Conservation (phyloP, 805 yeast genomes). For the Myxozyma vanderwaltii region DNA sequence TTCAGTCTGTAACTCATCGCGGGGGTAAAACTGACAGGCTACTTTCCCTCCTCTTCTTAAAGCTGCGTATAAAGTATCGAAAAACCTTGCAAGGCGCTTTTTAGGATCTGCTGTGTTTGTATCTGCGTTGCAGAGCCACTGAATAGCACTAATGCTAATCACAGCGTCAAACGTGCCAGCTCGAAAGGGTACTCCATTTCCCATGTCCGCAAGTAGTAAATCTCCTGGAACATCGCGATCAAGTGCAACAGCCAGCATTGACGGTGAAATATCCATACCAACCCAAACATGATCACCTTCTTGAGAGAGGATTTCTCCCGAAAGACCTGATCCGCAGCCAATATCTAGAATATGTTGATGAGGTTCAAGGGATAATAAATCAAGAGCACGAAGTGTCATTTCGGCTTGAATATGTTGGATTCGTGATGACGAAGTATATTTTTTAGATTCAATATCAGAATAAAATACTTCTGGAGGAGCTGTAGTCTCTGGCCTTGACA, state of each 20-base stretch:
- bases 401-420: slow-evolving; percentile 98
- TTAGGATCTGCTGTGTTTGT: slow-evolving; percentile 79
- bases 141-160: slow-evolving; percentile 90
- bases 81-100: slow-evolving; percentile 74
- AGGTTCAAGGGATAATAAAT: slow-evolving; percentile 73
- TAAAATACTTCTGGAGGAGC: slow-evolving; percentile 55
- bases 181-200: slow-evolving; percentile 90
- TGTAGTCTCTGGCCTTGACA: slow-evolving; percentile 35
- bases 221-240: slow-evolving; percentile 88
- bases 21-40: slow-evolving; percentile 95
- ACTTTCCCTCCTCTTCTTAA: slow-evolving; percentile 94
- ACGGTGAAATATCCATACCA: slow-evolving; percentile 95
- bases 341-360: slow-evolving; percentile 76
- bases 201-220: slow-evolving; percentile 87
- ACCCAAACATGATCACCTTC: slow-evolving; percentile 88
- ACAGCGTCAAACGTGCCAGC: slow-evolving; percentile 98
- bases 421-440: slow-evolving; percentile 91
- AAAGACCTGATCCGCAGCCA: slow-evolving; percentile 96
- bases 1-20: slow-evolving; percentile 81
- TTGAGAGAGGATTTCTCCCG: slow-evolving; percentile 90
- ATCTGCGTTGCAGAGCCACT: slow-evolving; percentile 98
- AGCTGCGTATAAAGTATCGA: slow-evolving; percentile 83
- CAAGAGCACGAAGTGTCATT: slow-evolving; percentile 93
- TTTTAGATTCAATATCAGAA: slow-evolving; percentile 83
- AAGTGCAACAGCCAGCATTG: slow-evolving; percentile 92